phyloP scores from a whole-genome alignment of 2,329 filamentous ascomycete species.

The Stachybotrys chlorohalonatus region DNA sequence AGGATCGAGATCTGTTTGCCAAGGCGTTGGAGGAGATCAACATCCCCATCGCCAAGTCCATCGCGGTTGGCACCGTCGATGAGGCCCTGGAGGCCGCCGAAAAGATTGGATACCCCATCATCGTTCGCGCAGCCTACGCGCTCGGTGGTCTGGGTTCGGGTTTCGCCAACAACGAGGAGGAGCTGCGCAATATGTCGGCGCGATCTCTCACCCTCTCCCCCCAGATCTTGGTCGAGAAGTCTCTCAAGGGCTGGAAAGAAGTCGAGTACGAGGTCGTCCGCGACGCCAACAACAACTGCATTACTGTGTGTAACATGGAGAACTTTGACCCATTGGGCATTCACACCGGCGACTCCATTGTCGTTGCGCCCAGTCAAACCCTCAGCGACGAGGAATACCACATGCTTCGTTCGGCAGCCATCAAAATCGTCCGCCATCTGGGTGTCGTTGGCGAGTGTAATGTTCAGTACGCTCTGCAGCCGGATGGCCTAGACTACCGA shows the following conservation, averaged over 20 bases:
- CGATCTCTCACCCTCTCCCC: conserved; percentile 87
- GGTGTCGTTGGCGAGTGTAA: conserved; percentile 98
- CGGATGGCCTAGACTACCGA: conserved; percentile 93
- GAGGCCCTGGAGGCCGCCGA: conserved; percentile 84
- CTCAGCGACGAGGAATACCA: conserved; percentile 98
- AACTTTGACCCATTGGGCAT: conserved; percentile 98
- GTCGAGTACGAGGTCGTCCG: conserved; percentile 97
- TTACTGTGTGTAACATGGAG: conserved; percentile 76
- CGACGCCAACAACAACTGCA: conserved; percentile 96
- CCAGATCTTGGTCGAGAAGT: conserved; percentile 97
- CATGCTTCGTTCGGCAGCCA: conserved; percentile 94
- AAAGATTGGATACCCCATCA: conserved; percentile 90
- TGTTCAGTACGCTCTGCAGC: conserved; percentile 94
- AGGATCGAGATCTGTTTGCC: conserved; percentile 93
- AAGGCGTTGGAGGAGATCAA: conserved; percentile 95
- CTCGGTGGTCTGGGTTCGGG: conserved; percentile 93
- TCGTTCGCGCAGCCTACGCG: conserved; percentile 93
- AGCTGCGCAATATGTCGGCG: conserved; percentile 87
- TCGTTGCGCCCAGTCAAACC: conserved; percentile 94
- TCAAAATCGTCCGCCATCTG: conserved; percentile 96
- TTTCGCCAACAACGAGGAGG: conserved; percentile 88
- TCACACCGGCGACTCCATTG: conserved; percentile 97
- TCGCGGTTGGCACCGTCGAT: conserved; percentile 84
- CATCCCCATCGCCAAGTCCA: conserved; percentile 94
- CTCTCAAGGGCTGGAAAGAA: conserved; percentile 98